phyloP scores from a whole-genome alignment of 768 basidiomycete genomes.

The Xerocomellus intermedius region DNA sequence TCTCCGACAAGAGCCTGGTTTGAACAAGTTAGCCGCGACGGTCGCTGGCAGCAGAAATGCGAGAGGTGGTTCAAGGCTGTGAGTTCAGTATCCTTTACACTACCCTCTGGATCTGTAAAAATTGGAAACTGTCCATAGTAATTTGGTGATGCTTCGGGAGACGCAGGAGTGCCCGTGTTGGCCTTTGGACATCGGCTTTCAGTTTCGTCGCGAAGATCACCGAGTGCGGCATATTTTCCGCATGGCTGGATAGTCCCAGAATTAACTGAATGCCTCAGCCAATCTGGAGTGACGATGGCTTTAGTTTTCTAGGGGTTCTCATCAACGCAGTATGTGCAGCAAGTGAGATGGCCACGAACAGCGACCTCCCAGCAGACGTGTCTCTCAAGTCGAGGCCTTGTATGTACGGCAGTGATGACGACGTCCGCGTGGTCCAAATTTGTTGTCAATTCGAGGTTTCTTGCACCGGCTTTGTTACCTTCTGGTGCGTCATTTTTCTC shows the following conservation, averaged over 20 bases:
- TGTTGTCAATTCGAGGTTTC: conserved; percentile 36
- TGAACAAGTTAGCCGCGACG: conserved; percentile 63
- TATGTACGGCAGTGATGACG: conserved; percentile 62
- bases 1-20: conserved; percentile 65
- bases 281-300: conserved; percentile 66
- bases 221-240: conserved; percentile 55
- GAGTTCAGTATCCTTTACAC: conserved; percentile 13
- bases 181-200: conserved; percentile 42
- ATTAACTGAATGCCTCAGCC: conserved; percentile 61
- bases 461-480: neutral
- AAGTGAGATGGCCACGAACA: conserved; percentile 41
- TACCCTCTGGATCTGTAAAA: conserved; percentile 23
- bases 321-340: neutral
- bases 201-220: conserved; percentile 48
- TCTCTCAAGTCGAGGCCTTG: conserved; percentile 67
- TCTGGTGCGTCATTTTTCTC: conserved; percentile 9
- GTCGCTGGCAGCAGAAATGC: conserved; percentile 58
- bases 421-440: conserved; percentile 55
- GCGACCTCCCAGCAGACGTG: conserved; percentile 65
- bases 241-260: conserved; percentile 47
- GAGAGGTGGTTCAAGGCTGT: conserved; percentile 29
- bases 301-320: conserved; percentile 52
- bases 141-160: neutral
- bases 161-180: neutral
- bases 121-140: neutral